These are phyloP conservation scores for Penicillium odoratum DNA, from an alignment of 495 filamentous ascomycete species.

Conservation along the genomic window DNA sequence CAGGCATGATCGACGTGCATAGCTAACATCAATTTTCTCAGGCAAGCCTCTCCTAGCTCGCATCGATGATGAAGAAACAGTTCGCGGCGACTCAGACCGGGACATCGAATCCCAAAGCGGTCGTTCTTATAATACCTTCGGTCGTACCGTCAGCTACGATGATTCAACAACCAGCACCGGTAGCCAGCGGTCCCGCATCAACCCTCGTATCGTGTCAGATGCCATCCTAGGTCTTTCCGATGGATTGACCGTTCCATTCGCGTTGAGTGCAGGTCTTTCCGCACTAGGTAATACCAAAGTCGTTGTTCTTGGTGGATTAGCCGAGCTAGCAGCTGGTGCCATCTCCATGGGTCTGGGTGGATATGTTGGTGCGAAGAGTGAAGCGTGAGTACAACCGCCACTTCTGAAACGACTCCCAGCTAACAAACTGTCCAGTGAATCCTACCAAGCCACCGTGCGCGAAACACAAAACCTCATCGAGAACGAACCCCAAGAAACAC, in stretches of 20 bases:
- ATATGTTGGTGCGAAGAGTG: constrained; percentile 67
- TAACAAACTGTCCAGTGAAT: constrained; percentile 37
- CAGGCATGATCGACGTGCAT: constrained; percentile 2
- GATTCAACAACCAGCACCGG: constrained; percentile 31
- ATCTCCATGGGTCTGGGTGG: constrained; percentile 60
- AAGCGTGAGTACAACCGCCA: constrained; percentile 53
- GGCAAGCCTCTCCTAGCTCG: constrained; percentile 41
- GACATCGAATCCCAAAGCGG: constrained; percentile 39
- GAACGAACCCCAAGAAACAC: constrained; percentile 39
- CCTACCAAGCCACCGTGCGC: constrained; percentile 47
- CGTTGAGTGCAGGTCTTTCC: constrained; percentile 55
- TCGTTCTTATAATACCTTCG: constrained; percentile 46
- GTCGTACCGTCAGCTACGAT: constrained; percentile 25
- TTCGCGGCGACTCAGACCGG: constrained; percentile 28
- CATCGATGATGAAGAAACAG: constrained; percentile 31
- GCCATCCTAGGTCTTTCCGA: constrained; percentile 61
- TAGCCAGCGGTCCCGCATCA: constrained; percentile 40
- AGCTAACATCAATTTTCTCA: constrained; percentile 16
- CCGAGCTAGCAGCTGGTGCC: constrained; percentile 56
- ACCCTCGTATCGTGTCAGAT: constrained; percentile 56
- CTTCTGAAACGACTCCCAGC: constrained; percentile 14
- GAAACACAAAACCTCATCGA: constrained; percentile 44
- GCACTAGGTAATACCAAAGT: constrained; percentile 53
- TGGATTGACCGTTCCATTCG: constrained; percentile 59
- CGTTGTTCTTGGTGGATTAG: constrained; percentile 55